Base-by-base conservation (phyloP, 176 grass and related monocot species). In the Oryza meridionalis region DNA sequence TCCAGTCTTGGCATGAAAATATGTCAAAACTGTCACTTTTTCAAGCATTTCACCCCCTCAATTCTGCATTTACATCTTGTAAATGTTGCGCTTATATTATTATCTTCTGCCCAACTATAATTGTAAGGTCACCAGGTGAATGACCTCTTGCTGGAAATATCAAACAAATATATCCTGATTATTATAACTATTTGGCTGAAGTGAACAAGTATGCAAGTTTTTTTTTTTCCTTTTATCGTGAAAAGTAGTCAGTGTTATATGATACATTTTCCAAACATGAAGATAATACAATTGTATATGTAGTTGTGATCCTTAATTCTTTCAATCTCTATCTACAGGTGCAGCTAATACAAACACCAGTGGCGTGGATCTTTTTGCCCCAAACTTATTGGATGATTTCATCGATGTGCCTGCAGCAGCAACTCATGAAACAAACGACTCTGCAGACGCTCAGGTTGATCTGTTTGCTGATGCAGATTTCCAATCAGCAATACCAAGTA, bases 401-500 rank as follows among this genome's bases (percentile, higher is more conserved):
- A 65, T 94, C 42, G 79, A 91, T 79, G 71, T 47, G 47, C 72
- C 86, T 78, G 82, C 79, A 88, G 26, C 82, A 67, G 32, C 84
- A 75, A 59, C 90, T 78, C 70, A 77, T 46, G 78, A 81, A 75
- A 58, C 87, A 86, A 67, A 82, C n/a, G 77, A 13, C 73, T 35
- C 87, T 51, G 76, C 51, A 72, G 84, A 91, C 73, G 64, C 88
- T 88, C 90, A 92, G 65, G 92, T 79, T 12, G 92, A 97, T 89
- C 86, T 97, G 72, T 97, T 94, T 91, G 95, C 86, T 75, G 92
- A 97, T 86, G 90, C 92, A 73, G 88, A 94, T 86, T 97, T 94
- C 69, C 92, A 94, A 65, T 94, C 88, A 5, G 92, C 92, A 78
- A 75, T 75, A 32, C 61, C 76, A 67, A 83, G 73, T 73, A 42